Evolutionary conservation across 2,329 filamentous ascomycete genomes (phyloP).

Genomic region (Herpotrichia juniperi): DNA sequence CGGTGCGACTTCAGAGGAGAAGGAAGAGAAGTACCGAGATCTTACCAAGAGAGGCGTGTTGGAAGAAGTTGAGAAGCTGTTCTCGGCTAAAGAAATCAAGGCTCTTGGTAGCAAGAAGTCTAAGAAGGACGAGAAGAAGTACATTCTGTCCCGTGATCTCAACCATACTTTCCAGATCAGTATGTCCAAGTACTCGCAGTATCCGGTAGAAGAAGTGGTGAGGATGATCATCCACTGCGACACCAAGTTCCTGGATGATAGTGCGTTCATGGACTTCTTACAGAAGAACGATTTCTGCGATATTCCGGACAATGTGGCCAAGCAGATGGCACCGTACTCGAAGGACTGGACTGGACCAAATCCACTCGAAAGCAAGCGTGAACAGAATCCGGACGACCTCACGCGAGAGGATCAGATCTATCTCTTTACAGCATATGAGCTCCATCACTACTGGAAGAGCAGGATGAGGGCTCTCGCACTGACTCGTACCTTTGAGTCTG

Average conservation of each 20-base stretch:
- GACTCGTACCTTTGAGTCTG: slow-evolving; percentile 80
- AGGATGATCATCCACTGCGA: slow-evolving; percentile 97
- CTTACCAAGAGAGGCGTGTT: slow-evolving; percentile 93
- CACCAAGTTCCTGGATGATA: slow-evolving; percentile 82
- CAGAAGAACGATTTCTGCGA: slow-evolving; percentile 92
- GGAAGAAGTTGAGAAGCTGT: slow-evolving; percentile 96
- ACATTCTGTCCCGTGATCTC: slow-evolving; percentile 89
- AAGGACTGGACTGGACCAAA: slow-evolving; percentile 95
- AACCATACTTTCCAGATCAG: slow-evolving; percentile 68
- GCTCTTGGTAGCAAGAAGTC: slow-evolving; percentile 72
- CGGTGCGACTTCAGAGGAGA: slow-evolving; percentile 81
- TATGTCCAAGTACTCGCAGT: slow-evolving; percentile 88
- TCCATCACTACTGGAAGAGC: slow-evolving; percentile 98
- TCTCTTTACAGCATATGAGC: slow-evolving; percentile 87
- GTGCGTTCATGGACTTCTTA: slow-evolving; percentile 94
- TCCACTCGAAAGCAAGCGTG: slow-evolving; percentile 75
- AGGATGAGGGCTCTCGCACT: slow-evolving; percentile 89
- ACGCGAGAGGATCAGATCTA: slow-evolving; percentile 96
- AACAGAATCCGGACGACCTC: slow-evolving; percentile 85
- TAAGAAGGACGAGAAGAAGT: slow-evolving; percentile 95
- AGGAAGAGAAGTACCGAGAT: slow-evolving; percentile 95
- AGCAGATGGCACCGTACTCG: slow-evolving; percentile 92
- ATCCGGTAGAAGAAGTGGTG: slow-evolving; percentile 81
- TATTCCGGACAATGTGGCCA: slow-evolving; percentile 86
- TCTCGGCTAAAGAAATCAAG: slow-evolving; percentile 97